A percentile compares a stretch with the other conserved stretches of the same genome.
Conservation (phyloP, 768 basidiomycete species). For the Cystobasidium tubakii region DNA sequence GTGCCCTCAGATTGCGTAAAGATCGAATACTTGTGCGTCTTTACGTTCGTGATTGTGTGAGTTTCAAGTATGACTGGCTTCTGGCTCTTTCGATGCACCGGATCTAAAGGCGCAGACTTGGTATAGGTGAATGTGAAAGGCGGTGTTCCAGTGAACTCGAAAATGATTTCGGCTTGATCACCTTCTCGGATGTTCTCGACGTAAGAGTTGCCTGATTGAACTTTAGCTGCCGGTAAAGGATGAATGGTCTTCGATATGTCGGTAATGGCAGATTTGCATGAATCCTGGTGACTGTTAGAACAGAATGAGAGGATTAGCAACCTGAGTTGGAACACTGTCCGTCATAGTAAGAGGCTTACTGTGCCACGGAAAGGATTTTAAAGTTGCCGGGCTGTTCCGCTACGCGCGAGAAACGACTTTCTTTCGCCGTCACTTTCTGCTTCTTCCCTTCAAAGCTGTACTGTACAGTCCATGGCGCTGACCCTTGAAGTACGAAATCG, state of each 20-base stretch:
- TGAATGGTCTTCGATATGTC: constrained; percentile 55
- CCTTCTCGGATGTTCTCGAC: constrained; percentile 88
- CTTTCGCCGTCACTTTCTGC: constrained; percentile 66
- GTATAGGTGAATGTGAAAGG: constrained; percentile 60
- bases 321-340: too few species aligned
- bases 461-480: constrained; percentile 85
- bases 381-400: constrained; percentile 80
- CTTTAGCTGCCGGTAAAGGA: constrained; percentile 76
- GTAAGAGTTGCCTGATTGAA: constrained; percentile 73
- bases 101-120: constrained; percentile 20
- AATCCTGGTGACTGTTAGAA: constrained; percentile 61
- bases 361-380: constrained; percentile 76
- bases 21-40: constrained; percentile 22
- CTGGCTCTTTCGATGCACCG: constrained; percentile 2
- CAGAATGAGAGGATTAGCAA: not conserved
- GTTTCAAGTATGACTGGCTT: constrained; percentile 16
- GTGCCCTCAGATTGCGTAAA: constrained; percentile 34
- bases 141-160: constrained; percentile 80
- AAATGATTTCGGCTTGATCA: constrained; percentile 77
- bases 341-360: too few species aligned
- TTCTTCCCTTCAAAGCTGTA: constrained; percentile 69
- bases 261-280: constrained; percentile 19
- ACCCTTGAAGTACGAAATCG: constrained; percentile 89
- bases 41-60: constrained; percentile 26
- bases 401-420: constrained; percentile 75